Evolutionary conservation across 2,329 filamentous ascomycete genomes (phyloP).

Genomic region (Metarhizium robertsii): DNA sequence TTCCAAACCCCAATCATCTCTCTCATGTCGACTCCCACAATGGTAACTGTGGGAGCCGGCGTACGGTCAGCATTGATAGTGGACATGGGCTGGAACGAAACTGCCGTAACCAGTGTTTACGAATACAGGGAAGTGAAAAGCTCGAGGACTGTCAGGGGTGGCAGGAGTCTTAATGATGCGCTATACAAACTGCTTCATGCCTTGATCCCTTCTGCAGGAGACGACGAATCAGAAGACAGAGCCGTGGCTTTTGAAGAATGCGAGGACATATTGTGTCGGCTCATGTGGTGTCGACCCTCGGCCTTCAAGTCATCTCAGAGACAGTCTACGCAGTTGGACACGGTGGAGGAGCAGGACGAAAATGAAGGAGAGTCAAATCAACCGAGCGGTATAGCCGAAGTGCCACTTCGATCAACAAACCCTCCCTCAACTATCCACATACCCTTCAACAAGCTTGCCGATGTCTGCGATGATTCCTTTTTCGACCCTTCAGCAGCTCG

Average conservation of each 20-base stretch:
- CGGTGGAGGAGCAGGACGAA: slow-evolving; percentile 51
- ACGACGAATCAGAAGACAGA: slow-evolving; percentile 20
- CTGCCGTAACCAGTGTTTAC: slow-evolving; percentile 74
- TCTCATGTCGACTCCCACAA: slow-evolving; percentile 67
- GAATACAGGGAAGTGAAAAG: slow-evolving; percentile 78
- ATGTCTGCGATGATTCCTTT: slow-evolving; percentile 66
- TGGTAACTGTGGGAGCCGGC: slow-evolving; percentile 69
- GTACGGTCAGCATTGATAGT: slow-evolving; percentile 78
- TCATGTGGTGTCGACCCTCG: slow-evolving; percentile 61
- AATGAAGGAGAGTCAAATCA: slow-evolving; percentile 25
- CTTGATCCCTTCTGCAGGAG: slow-evolving; percentile 17
- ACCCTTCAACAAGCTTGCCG: slow-evolving; percentile 60
- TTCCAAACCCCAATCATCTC: slow-evolving; percentile 77
- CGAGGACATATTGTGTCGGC: slow-evolving; percentile 66
- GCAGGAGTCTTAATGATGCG: slow-evolving; percentile 59
- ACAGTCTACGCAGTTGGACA: slow-evolving; percentile 31
- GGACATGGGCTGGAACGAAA: slow-evolving; percentile 90
- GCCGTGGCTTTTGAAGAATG: slow-evolving; percentile 65
- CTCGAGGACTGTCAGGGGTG: slow-evolving; percentile 63
- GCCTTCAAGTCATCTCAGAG: slow-evolving; percentile 21
- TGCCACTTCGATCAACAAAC: slow-evolving; percentile 36
- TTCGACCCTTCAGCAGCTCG: slow-evolving; percentile 48
- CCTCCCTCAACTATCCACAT: slow-evolving; percentile 51
- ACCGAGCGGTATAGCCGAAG: slow-evolving; percentile 23
- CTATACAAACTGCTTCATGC: slow-evolving; percentile 53